A percentile compares a stretch with the other conserved stretches of the same genome.
Evolutionary conservation across 2,329 filamentous ascomycete genomes (phyloP).

Genomic region (Aureobasidium lini): DNA sequence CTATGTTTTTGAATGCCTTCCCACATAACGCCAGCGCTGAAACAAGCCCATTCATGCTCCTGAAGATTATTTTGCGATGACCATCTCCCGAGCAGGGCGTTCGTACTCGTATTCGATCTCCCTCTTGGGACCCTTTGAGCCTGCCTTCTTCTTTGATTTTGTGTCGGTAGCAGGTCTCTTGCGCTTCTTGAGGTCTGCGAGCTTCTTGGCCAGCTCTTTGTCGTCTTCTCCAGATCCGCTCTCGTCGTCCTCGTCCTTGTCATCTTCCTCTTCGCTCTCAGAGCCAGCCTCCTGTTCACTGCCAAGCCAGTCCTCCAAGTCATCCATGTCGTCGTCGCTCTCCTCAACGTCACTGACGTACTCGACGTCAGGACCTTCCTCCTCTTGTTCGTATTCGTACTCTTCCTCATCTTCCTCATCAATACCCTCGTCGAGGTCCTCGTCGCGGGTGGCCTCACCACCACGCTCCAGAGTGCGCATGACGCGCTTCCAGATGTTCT

Average conservation of each 20-base stretch:
- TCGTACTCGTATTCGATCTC: constrained; percentile 73
- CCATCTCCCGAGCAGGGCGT: constrained; percentile 41
- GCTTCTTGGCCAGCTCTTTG: constrained; percentile 45
- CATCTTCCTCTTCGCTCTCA: constrained; percentile 51
- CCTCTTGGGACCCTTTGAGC: constrained; percentile 50
- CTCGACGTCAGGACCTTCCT: constrained; percentile 68
- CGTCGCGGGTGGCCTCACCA: constrained; percentile 73
- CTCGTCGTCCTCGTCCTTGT: constrained; percentile 41
- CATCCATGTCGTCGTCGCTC: constrained; percentile 66
- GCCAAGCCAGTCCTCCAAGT: constrained; percentile 91
- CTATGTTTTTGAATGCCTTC: constrained; percentile 1
- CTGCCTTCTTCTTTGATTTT: constrained; percentile 48
- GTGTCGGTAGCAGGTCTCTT: constrained; percentile 43
- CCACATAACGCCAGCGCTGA: constrained; percentile 10
- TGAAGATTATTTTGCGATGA: constrained; percentile 9
- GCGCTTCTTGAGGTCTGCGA: constrained; percentile 49
- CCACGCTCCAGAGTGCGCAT: constrained; percentile 81
- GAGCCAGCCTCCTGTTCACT: constrained; percentile 45
- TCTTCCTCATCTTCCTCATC: constrained; percentile 66
- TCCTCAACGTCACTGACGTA: constrained; percentile 85
- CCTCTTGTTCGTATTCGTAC: constrained; percentile 56
- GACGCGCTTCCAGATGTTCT: constrained; percentile 95
- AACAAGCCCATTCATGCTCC: neutral
- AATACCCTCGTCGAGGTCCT: constrained; percentile 82
- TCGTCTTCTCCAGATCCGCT: constrained; percentile 46